Base-by-base conservation (phyloP, 257 asterid species). In the Solanum bulbocastanum region DNA sequence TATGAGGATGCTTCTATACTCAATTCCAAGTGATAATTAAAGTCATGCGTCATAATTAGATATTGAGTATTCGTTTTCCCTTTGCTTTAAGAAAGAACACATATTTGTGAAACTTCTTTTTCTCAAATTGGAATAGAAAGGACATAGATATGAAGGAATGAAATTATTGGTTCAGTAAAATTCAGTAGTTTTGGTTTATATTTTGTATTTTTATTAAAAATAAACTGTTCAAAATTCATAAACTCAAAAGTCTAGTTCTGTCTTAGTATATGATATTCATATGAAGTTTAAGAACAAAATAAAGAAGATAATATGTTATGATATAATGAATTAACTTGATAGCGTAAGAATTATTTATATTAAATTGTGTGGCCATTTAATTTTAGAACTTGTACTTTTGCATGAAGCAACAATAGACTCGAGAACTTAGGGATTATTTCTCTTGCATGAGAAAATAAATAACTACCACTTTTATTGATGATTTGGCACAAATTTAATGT, bases 31-130 rank as follows among this genome's bases (percentile, higher is more conserved):
- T 46, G 42, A 81, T 65, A 81, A 81, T 81, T 81, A 49, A 81
- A 81, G 85, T 81, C 85, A 81, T 81, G 69, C 85, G 85, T 81
- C 69, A 81, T 81, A 27, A 81, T 81, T 81, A 30, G 68, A 18
- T 22, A 16, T 46, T 46, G 85, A 46, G 85, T 46, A 46, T 81
- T 46, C 1, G 18, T 81, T 46, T n/a, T 46, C 20, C 85, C 27
- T 81, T 81, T 46, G 85, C 85, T 81, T 81, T 46, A 81, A 46
- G 85, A 46, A 81, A 81, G 85, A 14, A 27, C 25, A 30, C 85
- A 81, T 16, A 46, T 23, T 81, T 18, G 68, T 30, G 68, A 81
- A 81, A 46, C 68, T 46, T 78, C 62, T 75, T 62, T 42, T 25
- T 4, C 85, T 46, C 40, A 81, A 10, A 79, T 44, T 20, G 40